A percentile compares a stretch with the other conserved stretches of the same genome.
Conservation (phyloP, 306 rosid genomes). For the Styphnolobium japonicum region DNA sequence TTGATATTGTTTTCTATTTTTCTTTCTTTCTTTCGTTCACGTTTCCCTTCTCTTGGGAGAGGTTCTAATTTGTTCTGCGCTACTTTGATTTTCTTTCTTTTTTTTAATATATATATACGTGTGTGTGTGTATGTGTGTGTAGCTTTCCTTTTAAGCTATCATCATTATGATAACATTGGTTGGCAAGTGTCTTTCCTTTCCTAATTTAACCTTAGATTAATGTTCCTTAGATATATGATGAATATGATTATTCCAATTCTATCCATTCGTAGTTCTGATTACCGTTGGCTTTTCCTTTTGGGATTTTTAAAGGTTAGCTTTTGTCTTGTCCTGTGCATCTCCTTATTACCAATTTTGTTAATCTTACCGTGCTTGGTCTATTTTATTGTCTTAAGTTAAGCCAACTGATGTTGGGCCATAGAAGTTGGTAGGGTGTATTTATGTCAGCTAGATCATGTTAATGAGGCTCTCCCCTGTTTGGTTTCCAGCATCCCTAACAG, state of each 20-base stretch:
- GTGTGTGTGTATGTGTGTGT: too few relatives aligned
- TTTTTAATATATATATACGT: not conserved
- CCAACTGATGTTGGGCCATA: not conserved
- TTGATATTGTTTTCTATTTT: not conserved
- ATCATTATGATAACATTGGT: slow-evolving; percentile 11
- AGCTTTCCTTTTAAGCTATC: slow-evolving; percentile 27
- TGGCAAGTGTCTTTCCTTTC: slow-evolving; percentile 16
- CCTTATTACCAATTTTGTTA: not conserved
- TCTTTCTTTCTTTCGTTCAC: not conserved
- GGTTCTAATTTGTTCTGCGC: not conserved
- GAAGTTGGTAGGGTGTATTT: slow-evolving; percentile 9
- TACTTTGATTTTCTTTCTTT: not conserved
- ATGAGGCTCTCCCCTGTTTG: slow-evolving; percentile 21
- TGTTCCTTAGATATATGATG: slow-evolving; percentile 20
- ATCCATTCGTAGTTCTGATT: slow-evolving; percentile 3
- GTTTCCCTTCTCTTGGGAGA: not conserved
- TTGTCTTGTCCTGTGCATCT: slow-evolving; percentile 8
- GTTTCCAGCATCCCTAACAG: slow-evolving; percentile 44
- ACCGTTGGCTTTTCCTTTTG: slow-evolving; percentile 1
- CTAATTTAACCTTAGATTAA: slow-evolving; percentile 27
- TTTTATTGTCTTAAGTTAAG: not conserved
- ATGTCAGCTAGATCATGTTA: slow-evolving; percentile 22
- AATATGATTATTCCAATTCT: slow-evolving; percentile 12
- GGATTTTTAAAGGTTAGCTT: not conserved
- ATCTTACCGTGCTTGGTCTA: not conserved